Evolutionary conservation across 1,284 basidiomycete species (phyloP), one percentile per base, ranked within the genome.

Genomic region (Prillingera fragicola): DNA sequence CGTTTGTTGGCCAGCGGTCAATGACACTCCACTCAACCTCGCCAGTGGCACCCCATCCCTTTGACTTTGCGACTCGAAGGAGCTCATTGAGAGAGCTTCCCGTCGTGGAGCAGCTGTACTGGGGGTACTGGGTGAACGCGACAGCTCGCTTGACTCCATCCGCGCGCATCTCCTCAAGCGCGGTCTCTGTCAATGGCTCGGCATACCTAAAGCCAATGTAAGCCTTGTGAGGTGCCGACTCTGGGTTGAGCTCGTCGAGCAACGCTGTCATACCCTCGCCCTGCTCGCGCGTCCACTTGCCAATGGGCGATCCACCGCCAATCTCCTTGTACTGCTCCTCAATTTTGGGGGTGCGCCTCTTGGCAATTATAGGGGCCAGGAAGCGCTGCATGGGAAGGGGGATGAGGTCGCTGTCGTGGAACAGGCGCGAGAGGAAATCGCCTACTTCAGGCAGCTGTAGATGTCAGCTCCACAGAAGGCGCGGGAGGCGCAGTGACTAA

Each of bases 61-160:
- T 77, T 61, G 50, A 80, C 76, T 39, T 65, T 8, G 67, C 51
- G 48, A 73, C 69, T 43, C 70, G 63, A 66, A 83, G 95, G 31
- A 99, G 75, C 73, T 98, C 94, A 65, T 98, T 99, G 61, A 99
- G 66, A 65, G 86, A 91, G 73, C 89, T 94, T 29, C 95, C 95
- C 0, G 95, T 98, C 5, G 95, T 99, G 53, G 87, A 91, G 73
- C 95, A 98, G 62, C 86, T 90, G 74, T 99, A 99, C 71, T 99
- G 95, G 1, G 95, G 95, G 68, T 99, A 99, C 73, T 99, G 95
- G 3, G 89, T 90, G 74, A 99, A 98, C 17, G 92, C 95, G 19
- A 99, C 78, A 0, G 94, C 95, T 44, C 92, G 78, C 64, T 79
- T 84, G 26, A 99, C 90, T 17, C 92, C 90, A 65, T 98, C 95